Conservation (phyloP, 495 filamentous ascomycete genomes). For the Saxispiralis lemnorum region DNA sequence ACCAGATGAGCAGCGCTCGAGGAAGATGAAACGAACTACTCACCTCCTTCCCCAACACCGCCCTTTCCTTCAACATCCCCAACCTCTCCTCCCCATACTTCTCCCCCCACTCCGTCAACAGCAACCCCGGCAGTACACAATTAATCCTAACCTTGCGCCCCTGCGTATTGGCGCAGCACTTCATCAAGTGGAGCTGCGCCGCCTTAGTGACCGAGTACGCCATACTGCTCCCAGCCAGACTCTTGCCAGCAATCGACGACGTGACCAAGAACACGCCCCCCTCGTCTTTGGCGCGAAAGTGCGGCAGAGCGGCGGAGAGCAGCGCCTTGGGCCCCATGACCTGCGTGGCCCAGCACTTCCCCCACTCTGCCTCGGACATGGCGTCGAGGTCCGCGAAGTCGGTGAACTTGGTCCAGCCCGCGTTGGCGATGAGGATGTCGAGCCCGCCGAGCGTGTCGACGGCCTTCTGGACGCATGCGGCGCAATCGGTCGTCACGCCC, state of each 20-base stretch:
- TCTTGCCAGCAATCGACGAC: conserved; percentile 38
- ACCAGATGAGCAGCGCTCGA: too few species aligned
- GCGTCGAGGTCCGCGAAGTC: conserved; percentile 46
- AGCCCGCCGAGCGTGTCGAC: conserved; percentile 45
- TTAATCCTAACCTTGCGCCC: conserved; percentile 50
- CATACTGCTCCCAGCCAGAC: conserved; percentile 37
- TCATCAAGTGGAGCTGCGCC: conserved; percentile 53
- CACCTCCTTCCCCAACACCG: conserved; percentile 22
- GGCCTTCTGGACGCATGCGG: conserved; percentile 34
- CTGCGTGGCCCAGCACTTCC: conserved; percentile 54
- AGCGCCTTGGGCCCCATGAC: conserved; percentile 49
- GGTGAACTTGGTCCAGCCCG: conserved; percentile 37
- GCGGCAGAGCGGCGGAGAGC: conserved; percentile 42
- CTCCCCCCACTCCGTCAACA: conserved; percentile 52
- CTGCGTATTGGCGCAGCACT: conserved; percentile 49
- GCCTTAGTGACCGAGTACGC: conserved; percentile 52
- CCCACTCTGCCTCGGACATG: conserved; percentile 50
- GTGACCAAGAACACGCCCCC: conserved; percentile 55
- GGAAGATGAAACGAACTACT: neutral
- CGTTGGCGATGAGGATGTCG: conserved; percentile 55
- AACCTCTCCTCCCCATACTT: conserved; percentile 18
- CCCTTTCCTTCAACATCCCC: conserved; percentile 17
- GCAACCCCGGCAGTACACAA: conserved; percentile 46
- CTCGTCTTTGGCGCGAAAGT: conserved; percentile 49
- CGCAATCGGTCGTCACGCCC: conserved; percentile 37